Conservation (phyloP, 2,329 filamentous ascomycete species). For the Akanthomyces muscarius region DNA sequence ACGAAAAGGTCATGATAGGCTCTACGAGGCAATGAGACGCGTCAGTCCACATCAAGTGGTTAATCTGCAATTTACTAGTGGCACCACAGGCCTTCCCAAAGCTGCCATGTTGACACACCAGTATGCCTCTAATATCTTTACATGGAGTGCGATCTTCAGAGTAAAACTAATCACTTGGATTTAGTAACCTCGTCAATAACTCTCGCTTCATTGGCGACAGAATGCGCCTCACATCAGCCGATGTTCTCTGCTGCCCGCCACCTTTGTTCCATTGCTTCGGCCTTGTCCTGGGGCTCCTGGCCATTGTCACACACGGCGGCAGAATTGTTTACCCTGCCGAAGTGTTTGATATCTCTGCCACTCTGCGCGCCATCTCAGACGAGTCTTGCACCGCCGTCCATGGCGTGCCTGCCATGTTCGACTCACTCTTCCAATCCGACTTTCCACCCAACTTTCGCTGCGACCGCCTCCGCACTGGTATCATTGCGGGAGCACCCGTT, state of each 20-base stretch:
- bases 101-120: slow-evolving; percentile 71
- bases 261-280: slow-evolving; percentile 86
- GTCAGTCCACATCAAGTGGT: slow-evolving; percentile 64
- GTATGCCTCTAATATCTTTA: slow-evolving; percentile 35
- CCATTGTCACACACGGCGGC: slow-evolving; percentile 67
- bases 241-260: slow-evolving; percentile 75
- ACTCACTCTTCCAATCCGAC: slow-evolving; percentile 54
- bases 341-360: slow-evolving; percentile 65
- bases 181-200: slow-evolving; percentile 60
- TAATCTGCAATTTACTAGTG: slow-evolving; percentile 72
- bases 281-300: slow-evolving; percentile 70
- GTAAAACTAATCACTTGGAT: slow-evolving; percentile 15
- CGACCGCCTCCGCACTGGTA: slow-evolving; percentile 64
- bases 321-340: slow-evolving; percentile 74
- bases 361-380: slow-evolving; percentile 61
- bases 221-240: slow-evolving; percentile 62
- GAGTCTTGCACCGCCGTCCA: slow-evolving; percentile 71
- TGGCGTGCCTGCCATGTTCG: slow-evolving; percentile 82
- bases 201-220: slow-evolving; percentile 69
- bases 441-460: slow-evolving; percentile 39
- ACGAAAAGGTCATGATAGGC: slow-evolving; percentile 43
- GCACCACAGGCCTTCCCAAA: slow-evolving; percentile 70
- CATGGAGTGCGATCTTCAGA: background rate
- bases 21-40: slow-evolving; percentile 50
- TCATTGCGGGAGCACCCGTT: slow-evolving; percentile 74